Percentiles rank a stretch among this genome's conserved stretches.
phyloP scores from a whole-genome alignment of 2,329 filamentous ascomycete genomes.

The Alternaria hordeiaustralica region DNA sequence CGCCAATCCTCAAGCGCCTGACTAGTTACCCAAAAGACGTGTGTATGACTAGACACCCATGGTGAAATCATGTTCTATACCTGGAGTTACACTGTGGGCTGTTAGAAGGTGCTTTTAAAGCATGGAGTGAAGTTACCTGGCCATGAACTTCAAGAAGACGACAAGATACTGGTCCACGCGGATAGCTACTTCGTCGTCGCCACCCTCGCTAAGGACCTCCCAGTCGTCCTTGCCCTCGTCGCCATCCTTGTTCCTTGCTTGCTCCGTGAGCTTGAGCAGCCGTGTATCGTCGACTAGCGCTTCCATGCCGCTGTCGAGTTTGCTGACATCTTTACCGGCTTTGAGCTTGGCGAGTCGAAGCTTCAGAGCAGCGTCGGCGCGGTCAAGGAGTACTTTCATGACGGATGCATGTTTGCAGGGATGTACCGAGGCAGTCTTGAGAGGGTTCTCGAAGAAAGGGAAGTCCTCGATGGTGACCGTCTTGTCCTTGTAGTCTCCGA shows the following conservation, averaged over 20 bases:
- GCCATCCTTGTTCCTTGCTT: conserved; percentile 52
- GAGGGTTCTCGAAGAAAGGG: conserved; percentile 85
- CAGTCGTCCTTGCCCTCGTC: conserved; percentile 61
- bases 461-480: conserved; percentile 98
- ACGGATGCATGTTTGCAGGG: conserved; percentile 97
- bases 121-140: conserved; percentile 47
- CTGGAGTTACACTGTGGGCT: conserved; percentile 86
- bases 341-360: conserved; percentile 83
- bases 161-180: conserved; percentile 88
- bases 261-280: conserved; percentile 64
- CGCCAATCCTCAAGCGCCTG: conserved; percentile 2
- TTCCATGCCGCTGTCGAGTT: conserved; percentile 72
- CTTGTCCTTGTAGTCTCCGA: conserved; percentile 97
- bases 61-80: conserved; percentile 97
- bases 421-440: conserved; percentile 97
- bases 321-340: conserved; percentile 62
- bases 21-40: not conserved
- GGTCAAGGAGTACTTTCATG: conserved; percentile 97
- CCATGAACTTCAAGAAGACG: conserved; percentile 81
- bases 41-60: conserved; percentile 75
- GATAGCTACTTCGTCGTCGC: conserved; percentile 79
- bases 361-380: conserved; percentile 91
- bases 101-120: conserved; percentile 55
- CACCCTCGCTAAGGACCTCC: conserved; percentile 64
- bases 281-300: conserved; percentile 83